Percentiles rank a stretch among this genome's conserved stretches.
These are phyloP conservation scores for Craspedostauros australis DNA, from an alignment of 108 stramenopile species.

Conservation along the genomic window DNA sequence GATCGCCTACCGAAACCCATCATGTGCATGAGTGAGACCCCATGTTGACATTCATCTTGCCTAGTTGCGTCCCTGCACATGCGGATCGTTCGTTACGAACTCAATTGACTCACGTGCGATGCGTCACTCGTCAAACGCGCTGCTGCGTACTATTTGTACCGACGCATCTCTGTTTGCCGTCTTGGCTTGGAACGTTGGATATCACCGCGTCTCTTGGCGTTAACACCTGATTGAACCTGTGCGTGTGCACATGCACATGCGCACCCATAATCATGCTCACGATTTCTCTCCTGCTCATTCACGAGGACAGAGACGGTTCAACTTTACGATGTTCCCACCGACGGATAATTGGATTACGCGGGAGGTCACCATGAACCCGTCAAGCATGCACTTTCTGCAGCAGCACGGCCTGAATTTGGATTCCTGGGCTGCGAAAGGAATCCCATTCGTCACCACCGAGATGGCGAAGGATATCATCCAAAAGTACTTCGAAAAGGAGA, in stretches of 20 bases:
- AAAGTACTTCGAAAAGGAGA: constrained; percentile 9
- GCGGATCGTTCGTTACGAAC: no score
- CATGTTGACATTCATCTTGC: no score
- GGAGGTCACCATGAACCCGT: constrained; percentile 64
- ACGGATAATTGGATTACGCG: constrained; percentile 14
- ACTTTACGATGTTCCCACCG: constrained; percentile 73
- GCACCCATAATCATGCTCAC: no score
- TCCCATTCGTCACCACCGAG: constrained; percentile 42
- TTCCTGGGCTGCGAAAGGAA: constrained; percentile 50
- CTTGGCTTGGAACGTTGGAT: not conserved
- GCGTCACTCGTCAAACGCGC: not conserved
- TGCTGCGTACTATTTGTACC: not conserved
- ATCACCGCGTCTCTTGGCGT: no score
- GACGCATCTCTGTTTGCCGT: not conserved
- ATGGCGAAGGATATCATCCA: constrained; percentile 27
- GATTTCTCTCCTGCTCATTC: no score
- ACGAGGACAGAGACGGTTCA: constrained; percentile 44
- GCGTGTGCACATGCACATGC: no score
- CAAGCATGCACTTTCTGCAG: constrained; percentile 50
- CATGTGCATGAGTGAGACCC: no score
- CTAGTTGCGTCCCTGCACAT: no score
- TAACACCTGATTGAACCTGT: no score
- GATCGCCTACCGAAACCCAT: no score
- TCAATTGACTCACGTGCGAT: no score
- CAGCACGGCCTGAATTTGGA: constrained; percentile 69